Base-by-base conservation (phyloP, 2,329 filamentous ascomycete species). In the Fusarium algeriense region DNA sequence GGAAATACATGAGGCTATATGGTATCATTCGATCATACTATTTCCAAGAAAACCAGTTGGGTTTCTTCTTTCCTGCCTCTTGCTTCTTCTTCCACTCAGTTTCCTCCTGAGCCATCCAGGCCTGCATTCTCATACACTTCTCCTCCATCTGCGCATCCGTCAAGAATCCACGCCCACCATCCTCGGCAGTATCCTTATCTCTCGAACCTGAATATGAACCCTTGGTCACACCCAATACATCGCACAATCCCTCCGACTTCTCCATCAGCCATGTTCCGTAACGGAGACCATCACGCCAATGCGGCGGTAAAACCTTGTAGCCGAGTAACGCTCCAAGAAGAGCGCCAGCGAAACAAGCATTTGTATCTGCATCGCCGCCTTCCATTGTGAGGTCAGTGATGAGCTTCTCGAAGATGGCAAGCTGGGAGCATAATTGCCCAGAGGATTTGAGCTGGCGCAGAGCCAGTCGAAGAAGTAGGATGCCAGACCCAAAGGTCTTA, bases 281-380 rank as follows among this genome's bases (percentile, higher is more conserved):
- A 15, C 71, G 75, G 28, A 88, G 78, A 0, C 86, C 86, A 56
- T 84, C 78, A 55, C 81, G 80, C 86, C 86, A 88, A 64, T 86
- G 82, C 1, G 79, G 71, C 0, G 86, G 85, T 7, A 88, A 76
- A 3, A 77, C 77, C 43, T 78, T 81, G 73, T 84, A 85, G 17
- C 86, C 86, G 3, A 87, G 70, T 43, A 83, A 84, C 1, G 81
- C 82, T 1, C 86, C 86, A 1, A 88, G 68, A 1, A 88, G 76
- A 1, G 85, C 84, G 0, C 85, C 86, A 0, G 85, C 85, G 57
- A 85, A 85, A 46, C 84, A 86, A 10, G 85, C 85, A 64, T 88
- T 88, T 1, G 86, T 88, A 66, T 88, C 86, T 6, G 86, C 85
- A 65, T 88, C 86, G 1, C 86, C 86, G 4, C 84, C 86, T 38